Evolutionary conservation across 1,284 basidiomycete species (phyloP).

Genomic region (Puccinia hordei): DNA sequence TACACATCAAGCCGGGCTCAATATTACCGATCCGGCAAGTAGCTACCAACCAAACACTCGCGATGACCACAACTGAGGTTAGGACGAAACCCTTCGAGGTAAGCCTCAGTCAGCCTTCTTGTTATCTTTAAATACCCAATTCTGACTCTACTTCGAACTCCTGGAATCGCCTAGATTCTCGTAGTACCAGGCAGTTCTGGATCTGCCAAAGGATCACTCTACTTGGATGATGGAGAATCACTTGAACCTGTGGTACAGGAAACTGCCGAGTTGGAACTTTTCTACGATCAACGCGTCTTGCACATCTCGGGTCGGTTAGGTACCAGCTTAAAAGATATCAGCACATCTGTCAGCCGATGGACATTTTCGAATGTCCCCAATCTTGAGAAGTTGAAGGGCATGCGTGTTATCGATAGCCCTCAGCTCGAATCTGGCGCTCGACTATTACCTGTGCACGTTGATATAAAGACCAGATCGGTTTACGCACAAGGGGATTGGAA

Average conservation of each 20-base stretch:
- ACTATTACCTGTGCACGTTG: conserved; percentile 8
- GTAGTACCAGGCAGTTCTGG: not conserved
- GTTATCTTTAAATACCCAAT: not conserved
- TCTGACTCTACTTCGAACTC: not conserved
- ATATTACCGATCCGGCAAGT: conserved; percentile 65
- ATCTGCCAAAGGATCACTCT: conserved; percentile 9
- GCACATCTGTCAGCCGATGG: not conserved
- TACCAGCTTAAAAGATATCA: not conserved
- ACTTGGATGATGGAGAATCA: conserved; percentile 33
- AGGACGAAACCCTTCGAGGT: conserved; percentile 68
- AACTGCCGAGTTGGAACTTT: conserved; percentile 7
- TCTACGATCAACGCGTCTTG: not conserved
- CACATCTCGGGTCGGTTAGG: conserved; percentile 8
- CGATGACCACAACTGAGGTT: conserved; percentile 68
- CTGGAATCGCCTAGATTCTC: not conserved
- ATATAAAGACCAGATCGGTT: conserved; percentile 7
- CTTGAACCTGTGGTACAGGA: conserved; percentile 9
- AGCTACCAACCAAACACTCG: conserved; percentile 56
- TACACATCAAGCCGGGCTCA: conserved; percentile 67
- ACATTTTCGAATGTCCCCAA: conserved; percentile 7
- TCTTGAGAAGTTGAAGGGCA: conserved; percentile 2
- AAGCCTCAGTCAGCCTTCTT: not conserved
- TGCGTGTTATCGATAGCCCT: not conserved
- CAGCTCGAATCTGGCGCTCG: conserved; percentile 6
- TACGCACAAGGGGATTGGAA: conserved; percentile 23